Evolutionary conservation across 345 rosid species (phyloP), one percentile per base, ranked within the genome.

Genomic region (Camelina hispida): DNA sequence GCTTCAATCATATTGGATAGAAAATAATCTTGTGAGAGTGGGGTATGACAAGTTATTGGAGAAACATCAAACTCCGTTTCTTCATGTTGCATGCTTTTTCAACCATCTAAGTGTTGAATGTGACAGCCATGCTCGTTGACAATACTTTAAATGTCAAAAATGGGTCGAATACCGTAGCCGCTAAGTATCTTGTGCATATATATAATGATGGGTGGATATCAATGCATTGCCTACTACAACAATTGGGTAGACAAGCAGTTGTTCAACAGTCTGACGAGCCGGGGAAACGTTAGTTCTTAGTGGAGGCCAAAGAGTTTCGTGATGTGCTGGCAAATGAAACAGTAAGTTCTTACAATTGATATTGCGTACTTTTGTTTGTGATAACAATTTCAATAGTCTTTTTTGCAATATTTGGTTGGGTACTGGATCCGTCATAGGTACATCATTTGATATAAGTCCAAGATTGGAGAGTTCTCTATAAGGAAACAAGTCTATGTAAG

Each of bases 51-150:
- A 58, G 7, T 42, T 83, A 4, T 18, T n/a, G 4, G 32, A 44
- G 18, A 12, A 51, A 3, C 2, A 63, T 9, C 50, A 78, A 62
- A 11, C 14, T 7, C 6, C 78, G 0, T 83, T 83, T 52, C 66
- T 75, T 8, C 80, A 81, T 9, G 63, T 81, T 37, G 79, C 79
- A 4, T 77, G 67, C n/a, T 80, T 80, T 57, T 78, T 77, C 12
- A 67, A 55, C 7, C 22, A 74, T 0, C 0, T 2, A 8, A 2
- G 0, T 1, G 4, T 17, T 20, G 51, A 75, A 1, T n/a, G 58
- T 74, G 30, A 18, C 3, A 15, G 7, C 34, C 14, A 42, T 74
- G 12, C 48, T 78, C 0, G 69, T 46, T 4, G 64, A 38, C 3
- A 59, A 59, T 25, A 16, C 42, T 1, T 7, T 18, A 35, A 10